Evolutionary conservation across 345 rosid species (phyloP).

Genomic region (Moringa oleifera): DNA sequence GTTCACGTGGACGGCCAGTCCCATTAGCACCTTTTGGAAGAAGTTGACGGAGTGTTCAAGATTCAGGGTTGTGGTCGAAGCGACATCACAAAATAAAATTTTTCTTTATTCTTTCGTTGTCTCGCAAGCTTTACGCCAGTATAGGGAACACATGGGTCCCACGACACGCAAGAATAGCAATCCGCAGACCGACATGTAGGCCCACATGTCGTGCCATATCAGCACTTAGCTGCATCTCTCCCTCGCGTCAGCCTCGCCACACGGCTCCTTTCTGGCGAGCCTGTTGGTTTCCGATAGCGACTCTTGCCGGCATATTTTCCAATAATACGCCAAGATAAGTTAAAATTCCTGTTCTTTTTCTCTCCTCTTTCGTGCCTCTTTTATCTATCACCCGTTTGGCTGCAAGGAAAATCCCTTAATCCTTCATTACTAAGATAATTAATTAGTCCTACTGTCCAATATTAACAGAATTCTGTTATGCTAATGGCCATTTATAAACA

Average conservation of each 20-base stretch:
- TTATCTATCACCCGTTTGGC: too few species aligned
- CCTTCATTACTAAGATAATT: too few species aligned
- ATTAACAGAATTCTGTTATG: too few species aligned
- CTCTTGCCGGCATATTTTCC: conserved; percentile 25
- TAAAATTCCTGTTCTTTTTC: too few species aligned
- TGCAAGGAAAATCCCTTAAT: too few species aligned
- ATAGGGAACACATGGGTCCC: conserved; percentile 35
- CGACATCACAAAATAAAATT: conserved; percentile 19
- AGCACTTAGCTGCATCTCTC: conserved; percentile 22
- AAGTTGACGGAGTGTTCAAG: conserved; percentile 17
- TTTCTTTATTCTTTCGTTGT: too few species aligned
- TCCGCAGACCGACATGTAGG: conserved; percentile 31
- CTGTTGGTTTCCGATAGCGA: conserved; percentile 30
- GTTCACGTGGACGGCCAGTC: neutral
- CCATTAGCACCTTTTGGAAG: conserved; percentile 10
- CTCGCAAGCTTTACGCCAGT: conserved; percentile 16
- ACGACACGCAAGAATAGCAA: conserved; percentile 22
- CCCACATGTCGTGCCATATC: conserved; percentile 47
- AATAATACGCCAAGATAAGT: too few species aligned
- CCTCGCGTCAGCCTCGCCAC: conserved; percentile 32
- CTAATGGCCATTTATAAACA: too few species aligned
- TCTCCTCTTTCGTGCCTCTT: too few species aligned
- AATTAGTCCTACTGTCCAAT: too few species aligned
- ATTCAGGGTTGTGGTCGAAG: neutral
- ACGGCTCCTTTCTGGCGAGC: conserved; percentile 29